Evolutionary conservation across 805 yeast species (phyloP).

Genomic region (Candida michaelii): DNA sequence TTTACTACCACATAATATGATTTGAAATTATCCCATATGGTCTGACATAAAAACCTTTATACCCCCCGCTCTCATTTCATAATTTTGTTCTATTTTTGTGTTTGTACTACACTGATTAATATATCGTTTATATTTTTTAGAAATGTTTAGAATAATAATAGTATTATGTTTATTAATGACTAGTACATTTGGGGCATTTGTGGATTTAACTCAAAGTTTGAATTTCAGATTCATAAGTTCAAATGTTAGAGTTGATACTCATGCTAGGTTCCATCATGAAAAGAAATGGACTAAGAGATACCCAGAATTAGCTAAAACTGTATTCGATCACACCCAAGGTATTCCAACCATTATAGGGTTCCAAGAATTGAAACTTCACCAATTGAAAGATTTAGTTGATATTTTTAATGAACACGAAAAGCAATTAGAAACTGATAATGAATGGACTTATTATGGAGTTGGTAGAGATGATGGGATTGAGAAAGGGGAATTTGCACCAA

Average conservation of each 20-base stretch:
- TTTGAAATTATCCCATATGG: neutral
- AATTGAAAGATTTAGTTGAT: slow-evolving; percentile 31
- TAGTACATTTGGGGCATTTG: too few relatives aligned
- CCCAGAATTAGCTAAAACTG: slow-evolving; percentile 26
- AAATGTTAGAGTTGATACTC: slow-evolving; percentile 44
- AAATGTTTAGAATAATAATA: neutral
- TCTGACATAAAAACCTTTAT: neutral
- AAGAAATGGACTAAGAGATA: slow-evolving; percentile 45
- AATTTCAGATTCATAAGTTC: slow-evolving; percentile 29
- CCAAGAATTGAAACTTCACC: slow-evolving; percentile 42
- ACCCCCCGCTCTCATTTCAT: neutral
- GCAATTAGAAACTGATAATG: slow-evolving; percentile 12
- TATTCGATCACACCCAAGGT: slow-evolving; percentile 1
- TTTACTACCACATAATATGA: slow-evolving; percentile 1
- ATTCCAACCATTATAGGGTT: slow-evolving; percentile 38
- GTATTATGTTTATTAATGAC: too few relatives aligned
- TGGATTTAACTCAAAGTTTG: slow-evolving; percentile 8
- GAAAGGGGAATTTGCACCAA: slow-evolving; percentile 53
- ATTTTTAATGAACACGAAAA: slow-evolving; percentile 35
- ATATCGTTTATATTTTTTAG: neutral
- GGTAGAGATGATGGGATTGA: slow-evolving; percentile 55
- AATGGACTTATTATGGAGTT: slow-evolving; percentile 44
- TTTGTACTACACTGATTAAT: neutral
- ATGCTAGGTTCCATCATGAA: slow-evolving; percentile 33
- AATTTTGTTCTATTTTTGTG: too few relatives aligned